Evolutionary conservation across 148 eudicot genomes (phyloP).

Genomic region (Rhododendron williamsianum): DNA sequence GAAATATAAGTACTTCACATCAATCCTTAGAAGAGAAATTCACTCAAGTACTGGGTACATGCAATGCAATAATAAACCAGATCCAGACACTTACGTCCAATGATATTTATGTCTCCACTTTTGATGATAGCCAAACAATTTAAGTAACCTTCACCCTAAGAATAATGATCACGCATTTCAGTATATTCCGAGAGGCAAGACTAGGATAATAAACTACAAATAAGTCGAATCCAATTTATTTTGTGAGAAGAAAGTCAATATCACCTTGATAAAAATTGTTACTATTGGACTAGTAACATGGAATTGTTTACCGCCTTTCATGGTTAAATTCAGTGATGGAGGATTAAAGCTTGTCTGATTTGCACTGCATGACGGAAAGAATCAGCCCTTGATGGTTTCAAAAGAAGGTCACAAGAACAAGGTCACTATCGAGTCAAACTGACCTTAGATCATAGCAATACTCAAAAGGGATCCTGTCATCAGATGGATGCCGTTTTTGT

Average conservation of each 20-base stretch:
- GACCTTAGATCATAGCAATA: conserved; percentile 54
- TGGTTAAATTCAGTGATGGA: conserved; percentile 57
- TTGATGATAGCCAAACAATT: conserved; percentile 61
- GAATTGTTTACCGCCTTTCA: conserved; percentile 61
- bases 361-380: conserved; percentile 37
- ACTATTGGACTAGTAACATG: conserved; percentile 33
- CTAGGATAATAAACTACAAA: background rate
- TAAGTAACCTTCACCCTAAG: conserved; percentile 28
- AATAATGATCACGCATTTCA: conserved; percentile 8
- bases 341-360: conserved; percentile 18
- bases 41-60: background rate
- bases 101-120: conserved; percentile 53
- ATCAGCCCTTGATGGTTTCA: background rate
- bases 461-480: conserved; percentile 36
- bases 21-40: background rate
- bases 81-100: conserved; percentile 47
- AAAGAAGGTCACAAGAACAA: conserved; percentile 1
- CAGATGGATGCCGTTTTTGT: conserved; percentile 29
- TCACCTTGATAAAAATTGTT: conserved; percentile 23
- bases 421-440: background rate
- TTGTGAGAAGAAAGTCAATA: background rate
- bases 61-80: background rate
- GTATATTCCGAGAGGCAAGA: background rate
- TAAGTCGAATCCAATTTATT: background rate
- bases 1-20: background rate